Percentiles rank a stretch among this genome's conserved stretches.
Evolutionary conservation across 179 eudicot genomes (phyloP).

Genomic region (Patellifolia procumbens): DNA sequence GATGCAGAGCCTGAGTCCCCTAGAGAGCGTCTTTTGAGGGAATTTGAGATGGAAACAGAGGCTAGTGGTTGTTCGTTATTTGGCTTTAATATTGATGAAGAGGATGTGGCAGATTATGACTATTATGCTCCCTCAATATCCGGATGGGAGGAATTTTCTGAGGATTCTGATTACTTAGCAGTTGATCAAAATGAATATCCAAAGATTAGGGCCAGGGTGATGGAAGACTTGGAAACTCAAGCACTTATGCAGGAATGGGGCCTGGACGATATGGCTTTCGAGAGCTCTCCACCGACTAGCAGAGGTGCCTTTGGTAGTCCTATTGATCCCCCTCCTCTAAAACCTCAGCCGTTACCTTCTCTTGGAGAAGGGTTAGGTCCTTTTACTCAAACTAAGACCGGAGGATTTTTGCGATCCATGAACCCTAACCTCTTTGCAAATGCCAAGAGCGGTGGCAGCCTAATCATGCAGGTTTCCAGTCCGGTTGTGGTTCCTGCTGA

Average conservation of each 20-base stretch:
- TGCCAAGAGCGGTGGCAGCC: constrained; percentile 73
- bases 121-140: constrained; percentile 47
- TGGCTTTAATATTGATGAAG: constrained; percentile 52
- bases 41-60: constrained; percentile 77
- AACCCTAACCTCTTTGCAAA: constrained; percentile 65
- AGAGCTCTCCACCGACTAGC: constrained; percentile 53
- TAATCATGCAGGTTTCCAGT: constrained; percentile 94
- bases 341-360: constrained; percentile 57
- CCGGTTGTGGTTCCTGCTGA: constrained; percentile 98
- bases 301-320: constrained; percentile 65
- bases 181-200: constrained; percentile 29
- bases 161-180: constrained; percentile 32
- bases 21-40: constrained; percentile 78
- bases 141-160: constrained; percentile 43
- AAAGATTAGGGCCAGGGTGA: constrained; percentile 58
- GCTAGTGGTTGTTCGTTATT: constrained; percentile 77
- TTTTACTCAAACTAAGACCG: constrained; percentile 67
- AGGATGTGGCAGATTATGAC: constrained; percentile 37
- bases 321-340: constrained; percentile 47
- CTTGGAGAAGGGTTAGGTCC: constrained; percentile 87
- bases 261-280: constrained; percentile 64
- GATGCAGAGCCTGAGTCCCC: constrained; percentile 92
- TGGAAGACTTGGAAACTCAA: constrained; percentile 88
- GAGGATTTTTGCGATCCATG: constrained; percentile 95
- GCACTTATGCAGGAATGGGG: constrained; percentile 90